phyloP scores from a whole-genome alignment of 2,329 filamentous ascomycete species.

The Tolypocladium amazonense region DNA sequence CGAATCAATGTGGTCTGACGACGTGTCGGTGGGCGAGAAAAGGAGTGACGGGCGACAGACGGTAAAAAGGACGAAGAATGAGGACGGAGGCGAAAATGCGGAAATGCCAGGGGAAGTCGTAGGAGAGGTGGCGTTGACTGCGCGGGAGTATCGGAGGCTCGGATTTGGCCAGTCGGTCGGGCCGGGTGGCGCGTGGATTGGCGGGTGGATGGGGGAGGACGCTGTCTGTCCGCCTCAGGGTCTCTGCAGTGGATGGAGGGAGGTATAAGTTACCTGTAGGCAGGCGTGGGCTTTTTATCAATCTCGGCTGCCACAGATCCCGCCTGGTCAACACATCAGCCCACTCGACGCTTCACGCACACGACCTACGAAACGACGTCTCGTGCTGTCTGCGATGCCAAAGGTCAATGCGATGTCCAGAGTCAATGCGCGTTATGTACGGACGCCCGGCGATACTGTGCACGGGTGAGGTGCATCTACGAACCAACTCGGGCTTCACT shows the following conservation, averaged over 20 bases:
- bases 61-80: not conserved
- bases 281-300: not conserved
- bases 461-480: too few species aligned
- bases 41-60: not conserved
- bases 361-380: not conserved
- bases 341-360: slow-evolving; percentile 1
- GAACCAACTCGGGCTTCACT: too few species aligned
- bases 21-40: not conserved
- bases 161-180: not conserved
- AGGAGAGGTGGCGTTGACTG: not conserved
- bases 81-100: not conserved
- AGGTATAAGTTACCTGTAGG: too few species aligned
- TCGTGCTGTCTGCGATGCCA: not conserved
- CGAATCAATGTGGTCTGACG: not conserved
- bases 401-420: not conserved
- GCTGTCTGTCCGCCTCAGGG: not conserved
- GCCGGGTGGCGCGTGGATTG: not conserved
- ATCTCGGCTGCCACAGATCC: slow-evolving; percentile 2
- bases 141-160: slow-evolving; percentile 7
- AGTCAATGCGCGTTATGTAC: not conserved
- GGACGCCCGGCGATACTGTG: too few species aligned
- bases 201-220: not conserved
- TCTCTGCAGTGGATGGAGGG: too few species aligned
- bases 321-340: slow-evolving; percentile 4
- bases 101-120: not conserved